Base-by-base conservation (phyloP, 805 yeast species). In the Kodamaea sagamina region DNA sequence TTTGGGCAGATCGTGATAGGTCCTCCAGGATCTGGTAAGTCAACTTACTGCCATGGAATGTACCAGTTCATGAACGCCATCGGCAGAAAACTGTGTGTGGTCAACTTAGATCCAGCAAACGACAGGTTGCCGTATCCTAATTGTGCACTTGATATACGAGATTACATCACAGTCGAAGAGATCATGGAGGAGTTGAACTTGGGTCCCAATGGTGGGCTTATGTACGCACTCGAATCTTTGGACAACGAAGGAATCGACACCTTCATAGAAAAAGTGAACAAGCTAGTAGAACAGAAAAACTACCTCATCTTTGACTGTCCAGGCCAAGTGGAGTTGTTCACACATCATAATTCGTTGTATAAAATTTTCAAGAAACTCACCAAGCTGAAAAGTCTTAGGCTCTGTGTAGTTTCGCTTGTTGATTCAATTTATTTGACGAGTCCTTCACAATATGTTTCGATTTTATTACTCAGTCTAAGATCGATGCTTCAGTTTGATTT, bases 21-120 rank as follows among this genome's bases (percentile, higher is more conserved):
- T 0, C 98, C 99, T 0, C 99, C 99, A 0, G 99, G 99, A 1
- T 78, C 96, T 0, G 99, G 99, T 1, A 93, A 93, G 58, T 87
- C 97, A 0, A 95, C 99, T 0, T 93, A 88, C 61, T 90, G 97
- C 62, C 73, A 82, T 61, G 99, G 99, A 32, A 81, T 92, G 81
- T 78, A 78, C 50, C 98, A 93, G 68, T 93, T 93, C 63, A 75
- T 92, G 54, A 84, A 86, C 47, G 96, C 98, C 1, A 89, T 95
- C 40, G 99, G 99, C 4, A 72, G 99, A 47, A 85, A 87, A 54
- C 81, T 86, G 37, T 74, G 87, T n/a, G 76, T 93, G 1, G 71
- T 93, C 15, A 93, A 93, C 58, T 74, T 93, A 49, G 99, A 93
- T 59, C 98, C 98, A 1, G 96, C 96, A 0, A 89, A 89, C 55